phyloP scores from a whole-genome alignment of 2,329 filamentous ascomycete species.

The Fonsecaea nubica region DNA sequence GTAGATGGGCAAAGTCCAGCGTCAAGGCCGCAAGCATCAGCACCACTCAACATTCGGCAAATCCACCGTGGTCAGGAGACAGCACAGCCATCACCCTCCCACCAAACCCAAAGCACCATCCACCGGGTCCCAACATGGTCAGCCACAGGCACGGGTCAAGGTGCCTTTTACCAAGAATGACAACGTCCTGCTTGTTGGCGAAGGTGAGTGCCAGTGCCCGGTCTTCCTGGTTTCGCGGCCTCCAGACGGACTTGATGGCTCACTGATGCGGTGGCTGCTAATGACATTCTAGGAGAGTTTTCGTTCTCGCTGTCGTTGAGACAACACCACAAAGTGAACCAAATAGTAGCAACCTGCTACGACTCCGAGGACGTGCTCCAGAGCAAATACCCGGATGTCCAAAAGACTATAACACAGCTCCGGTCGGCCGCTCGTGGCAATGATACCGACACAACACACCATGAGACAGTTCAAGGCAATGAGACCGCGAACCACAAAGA shows the following conservation, averaged over 20 bases:
- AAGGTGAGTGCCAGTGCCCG: constrained; percentile 46
- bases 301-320: constrained; percentile 55
- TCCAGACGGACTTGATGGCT: constrained; percentile 26
- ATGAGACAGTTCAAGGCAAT: constrained; percentile 6
- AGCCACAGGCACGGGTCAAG: constrained; percentile 23
- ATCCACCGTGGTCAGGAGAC: constrained; percentile 25
- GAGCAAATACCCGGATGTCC: constrained; percentile 76
- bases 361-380: constrained; percentile 58
- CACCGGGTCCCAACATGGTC: constrained; percentile 7
- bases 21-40: constrained; percentile 26
- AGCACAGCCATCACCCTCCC: constrained; percentile 32
- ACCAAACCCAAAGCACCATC: constrained; percentile 12
- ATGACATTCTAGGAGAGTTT: constrained; percentile 50
- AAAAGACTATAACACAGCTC: constrained; percentile 24
- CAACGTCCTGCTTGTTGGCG: constrained; percentile 53
- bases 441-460: neutral
- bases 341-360: constrained; percentile 53
- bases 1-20: constrained; percentile 35
- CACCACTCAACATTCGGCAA: constrained; percentile 21
- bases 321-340: constrained; percentile 49
- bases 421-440: neutral
- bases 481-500: constrained; percentile 20
- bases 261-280: constrained; percentile 24
- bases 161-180: constrained; percentile 50
- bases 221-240: no score